Evolutionary conservation across 495 filamentous ascomycete species (phyloP).

Genomic region (Trichoderma asperelloides): DNA sequence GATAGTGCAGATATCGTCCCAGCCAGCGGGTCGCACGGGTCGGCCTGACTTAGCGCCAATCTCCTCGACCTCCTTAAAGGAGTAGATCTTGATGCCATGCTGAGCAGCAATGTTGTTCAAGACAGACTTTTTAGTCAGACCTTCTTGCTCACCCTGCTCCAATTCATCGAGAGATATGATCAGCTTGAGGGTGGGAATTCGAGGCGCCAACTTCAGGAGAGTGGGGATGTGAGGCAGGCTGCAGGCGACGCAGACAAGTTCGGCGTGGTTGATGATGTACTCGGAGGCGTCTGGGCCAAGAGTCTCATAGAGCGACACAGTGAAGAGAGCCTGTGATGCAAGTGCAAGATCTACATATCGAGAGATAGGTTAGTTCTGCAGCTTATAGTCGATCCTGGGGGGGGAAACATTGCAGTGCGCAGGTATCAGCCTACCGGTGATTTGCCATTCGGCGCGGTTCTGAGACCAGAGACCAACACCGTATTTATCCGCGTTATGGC

Average conservation of each 20-base stretch:
- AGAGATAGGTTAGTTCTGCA: not conserved
- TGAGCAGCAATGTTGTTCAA: constrained; percentile 64
- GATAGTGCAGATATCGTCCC: constrained; percentile 79
- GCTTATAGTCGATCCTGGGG: not conserved
- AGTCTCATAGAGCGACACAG: constrained; percentile 94
- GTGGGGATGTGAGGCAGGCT: constrained; percentile 79
- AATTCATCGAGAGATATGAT: constrained; percentile 88
- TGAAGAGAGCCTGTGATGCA: constrained; percentile 79
- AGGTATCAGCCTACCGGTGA: constrained; percentile 52
- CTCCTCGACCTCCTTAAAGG: constrained; percentile 65
- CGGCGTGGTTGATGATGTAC: constrained; percentile 89
- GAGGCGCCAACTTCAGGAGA: constrained; percentile 73
- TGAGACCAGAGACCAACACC: constrained; percentile 90
- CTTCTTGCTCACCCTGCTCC: constrained; percentile 66
- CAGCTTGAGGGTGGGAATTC: constrained; percentile 70
- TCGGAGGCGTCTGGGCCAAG: constrained; percentile 83
- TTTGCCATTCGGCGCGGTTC: constrained; percentile 97
- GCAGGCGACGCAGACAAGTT: constrained; percentile 64
- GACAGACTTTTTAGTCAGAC: constrained; percentile 68
- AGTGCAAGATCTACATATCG: constrained; percentile 65
- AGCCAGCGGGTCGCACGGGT: constrained; percentile 57
- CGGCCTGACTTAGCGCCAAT: constrained; percentile 60
- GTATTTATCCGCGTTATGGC: constrained; percentile 59
- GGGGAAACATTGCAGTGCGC: not conserved
- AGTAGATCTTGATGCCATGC: constrained; percentile 65